Evolutionary conservation across 2,329 filamentous ascomycete genomes (phyloP).

Genomic region (Curvularia eragrostidis): DNA sequence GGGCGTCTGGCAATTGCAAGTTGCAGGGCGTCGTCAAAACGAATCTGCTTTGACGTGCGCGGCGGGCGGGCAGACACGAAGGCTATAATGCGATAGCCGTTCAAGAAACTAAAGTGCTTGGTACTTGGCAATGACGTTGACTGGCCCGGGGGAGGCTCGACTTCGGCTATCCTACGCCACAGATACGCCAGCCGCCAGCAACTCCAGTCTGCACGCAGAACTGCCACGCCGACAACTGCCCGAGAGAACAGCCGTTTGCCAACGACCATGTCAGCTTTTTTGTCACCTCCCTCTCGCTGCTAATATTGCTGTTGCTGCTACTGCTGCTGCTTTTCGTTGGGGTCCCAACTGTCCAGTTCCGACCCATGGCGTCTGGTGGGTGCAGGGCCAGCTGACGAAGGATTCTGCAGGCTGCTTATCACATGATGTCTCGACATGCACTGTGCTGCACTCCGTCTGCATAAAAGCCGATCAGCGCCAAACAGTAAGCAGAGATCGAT

Average conservation of each 20-base stretch:
- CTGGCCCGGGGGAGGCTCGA: slow-evolving; percentile 2
- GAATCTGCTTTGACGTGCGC: neutral
- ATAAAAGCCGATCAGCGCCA: slow-evolving; percentile 11
- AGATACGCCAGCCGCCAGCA: slow-evolving; percentile 1
- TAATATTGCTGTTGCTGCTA: neutral
- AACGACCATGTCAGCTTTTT: neutral
- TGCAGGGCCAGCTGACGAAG: slow-evolving; percentile 16
- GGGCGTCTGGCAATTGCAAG: slow-evolving; percentile 1
- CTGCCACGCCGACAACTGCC: slow-evolving; percentile 3
- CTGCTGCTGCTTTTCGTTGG: neutral
- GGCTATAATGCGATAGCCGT: slow-evolving; percentile 11
- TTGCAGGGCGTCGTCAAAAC: neutral
- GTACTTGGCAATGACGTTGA: slow-evolving; percentile 19
- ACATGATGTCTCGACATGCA: slow-evolving; percentile 20
- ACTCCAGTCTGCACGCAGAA: neutral
- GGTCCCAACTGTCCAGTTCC: neutral
- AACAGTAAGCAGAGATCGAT: slow-evolving; percentile 11
- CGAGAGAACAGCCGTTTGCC: slow-evolving; percentile 8
- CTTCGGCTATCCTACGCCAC: slow-evolving; percentile 11
- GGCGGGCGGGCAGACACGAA: slow-evolving; percentile 3
- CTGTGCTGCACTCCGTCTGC: slow-evolving; percentile 9
- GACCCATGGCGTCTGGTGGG: neutral
- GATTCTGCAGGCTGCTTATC: slow-evolving; percentile 14
- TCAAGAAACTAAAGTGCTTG: slow-evolving; percentile 17
- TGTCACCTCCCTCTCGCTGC: neutral